Evolutionary conservation across 1,284 basidiomycete genomes (phyloP), one percentile per base, ranked within the genome.

Genomic region (Ganoderma boninense): DNA sequence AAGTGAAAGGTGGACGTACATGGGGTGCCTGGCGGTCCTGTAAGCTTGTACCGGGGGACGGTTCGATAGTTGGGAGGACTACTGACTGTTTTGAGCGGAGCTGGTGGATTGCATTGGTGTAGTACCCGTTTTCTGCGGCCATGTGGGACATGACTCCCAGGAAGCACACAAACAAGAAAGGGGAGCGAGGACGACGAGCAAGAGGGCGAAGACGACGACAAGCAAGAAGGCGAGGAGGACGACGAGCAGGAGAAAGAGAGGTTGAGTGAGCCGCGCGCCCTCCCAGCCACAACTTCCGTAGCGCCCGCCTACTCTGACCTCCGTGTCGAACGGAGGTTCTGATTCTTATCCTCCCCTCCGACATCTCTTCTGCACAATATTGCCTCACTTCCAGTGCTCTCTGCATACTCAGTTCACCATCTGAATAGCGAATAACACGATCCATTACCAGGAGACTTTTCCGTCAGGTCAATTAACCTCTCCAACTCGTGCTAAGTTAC

Each of bases 1-100:
- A 62, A 18, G 29, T 32, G 29, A 32, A 32, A 2, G 29, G 2
- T 43, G 62, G 32, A 72, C 73, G 71, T 72, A 74, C 73, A 23
- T 71, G 66, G 29, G 73, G 73, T n/a, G 66, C 71, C 73, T 72
- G 73, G 69, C 73, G 73, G 66, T 68, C 71, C 68, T 74, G 73
- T 74, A 72, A 72, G 73, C 72, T 71, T 62, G 40, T 69, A 62
- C 68, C 62, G n/a, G 73, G 73, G 57, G 73, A 69, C 62, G 71
- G 70, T 66, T 65, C 64, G 40, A 61, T 26, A 64, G 63, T 67
- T 54, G 69, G 69, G 60, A 68, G 61, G 67, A 69, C 66, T 69
- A 74, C 71, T 74, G 73, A 74, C 71, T 71, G 73, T 68, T 67
- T 73, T 29, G 68, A 38, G 40, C 66, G 66, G n/a, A 62, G 57